Conservation (phyloP, 108 stramenopile species). For the Nannochloropsis gaditana region DNA sequence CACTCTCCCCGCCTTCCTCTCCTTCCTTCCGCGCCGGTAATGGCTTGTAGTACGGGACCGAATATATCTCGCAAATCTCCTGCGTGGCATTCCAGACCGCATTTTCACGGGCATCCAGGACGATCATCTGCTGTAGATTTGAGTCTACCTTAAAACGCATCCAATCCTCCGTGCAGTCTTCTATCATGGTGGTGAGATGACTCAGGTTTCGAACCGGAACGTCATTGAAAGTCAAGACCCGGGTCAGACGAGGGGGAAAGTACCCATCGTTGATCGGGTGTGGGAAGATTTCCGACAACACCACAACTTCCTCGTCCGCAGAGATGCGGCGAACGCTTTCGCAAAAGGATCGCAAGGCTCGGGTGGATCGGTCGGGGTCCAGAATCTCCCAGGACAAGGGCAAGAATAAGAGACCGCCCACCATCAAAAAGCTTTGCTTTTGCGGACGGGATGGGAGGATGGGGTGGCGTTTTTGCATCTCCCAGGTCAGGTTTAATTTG, state of each 20-base stretch:
- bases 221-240: conserved; percentile 8
- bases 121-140: conserved; percentile 6
- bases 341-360: background rate
- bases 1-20: background rate
- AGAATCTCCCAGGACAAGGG: background rate
- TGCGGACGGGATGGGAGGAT: conserved; percentile 16
- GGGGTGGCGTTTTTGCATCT: background rate
- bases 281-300: conserved; percentile 28
- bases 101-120: background rate
- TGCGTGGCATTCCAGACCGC: background rate
- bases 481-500: background rate
- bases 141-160: conserved; percentile 4
- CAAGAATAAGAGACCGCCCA: conserved; percentile 44
- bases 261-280: conserved; percentile 23
- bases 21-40: background rate
- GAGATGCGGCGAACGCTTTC: background rate
- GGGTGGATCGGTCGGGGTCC: background rate
- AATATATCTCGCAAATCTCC: background rate
- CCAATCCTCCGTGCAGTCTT: background rate
- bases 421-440: conserved; percentile 29
- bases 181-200: conserved; percentile 18
- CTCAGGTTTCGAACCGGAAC: conserved; percentile 18
- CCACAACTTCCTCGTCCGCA: conserved; percentile 22
- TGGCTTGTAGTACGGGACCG: background rate
- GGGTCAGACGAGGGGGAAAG: background rate